These are phyloP conservation scores for Hypocrella siamensis DNA, from an alignment of 2,329 filamentous ascomycete genomes.

Conservation along the genomic window DNA sequence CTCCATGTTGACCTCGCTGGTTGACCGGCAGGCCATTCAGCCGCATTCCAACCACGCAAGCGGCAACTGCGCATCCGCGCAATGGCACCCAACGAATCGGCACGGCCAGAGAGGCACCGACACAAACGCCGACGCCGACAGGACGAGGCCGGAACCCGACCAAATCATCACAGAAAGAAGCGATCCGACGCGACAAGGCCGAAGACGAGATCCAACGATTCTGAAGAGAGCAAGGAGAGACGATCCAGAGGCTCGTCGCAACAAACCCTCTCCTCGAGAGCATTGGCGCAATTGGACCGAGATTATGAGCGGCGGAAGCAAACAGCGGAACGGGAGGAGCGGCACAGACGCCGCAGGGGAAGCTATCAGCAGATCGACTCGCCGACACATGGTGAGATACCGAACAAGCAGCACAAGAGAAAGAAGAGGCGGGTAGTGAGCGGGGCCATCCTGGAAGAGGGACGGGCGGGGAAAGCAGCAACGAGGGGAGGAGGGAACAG, in stretches of 20 bases:
- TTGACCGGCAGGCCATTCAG: constrained; percentile 1
- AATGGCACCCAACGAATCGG: constrained; percentile 4
- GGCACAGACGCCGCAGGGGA: constrained; percentile 9
- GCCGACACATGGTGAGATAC: constrained; percentile 3
- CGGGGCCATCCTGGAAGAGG: constrained; percentile 54
- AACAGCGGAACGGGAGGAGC: constrained; percentile 20
- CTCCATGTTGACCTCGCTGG: not conserved
- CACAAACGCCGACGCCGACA: constrained; percentile 13
- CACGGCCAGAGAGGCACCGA: constrained; percentile 8
- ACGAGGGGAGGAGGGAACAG: constrained; percentile 27
- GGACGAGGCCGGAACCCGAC: constrained; percentile 12
- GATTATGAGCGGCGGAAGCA: constrained; percentile 37
- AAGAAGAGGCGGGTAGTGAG: constrained; percentile 51
- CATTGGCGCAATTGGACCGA: constrained; percentile 50
- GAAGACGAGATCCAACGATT: constrained; percentile 10
- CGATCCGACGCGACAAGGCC: constrained; percentile 17
- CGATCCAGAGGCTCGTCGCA: constrained; percentile 8
- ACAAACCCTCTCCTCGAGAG: constrained; percentile 29
- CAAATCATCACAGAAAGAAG: constrained; percentile 20
- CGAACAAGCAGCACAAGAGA: constrained; percentile 19
- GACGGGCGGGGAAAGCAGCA: constrained; percentile 22
- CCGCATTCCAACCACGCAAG: constrained; percentile 4
- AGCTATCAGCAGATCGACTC: constrained; percentile 3
- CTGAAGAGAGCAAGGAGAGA: constrained; percentile 16
- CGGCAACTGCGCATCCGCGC: not conserved